These are phyloP conservation scores for Penicillium fimorum DNA, from an alignment of 495 filamentous ascomycete species.

Conservation along the genomic window DNA sequence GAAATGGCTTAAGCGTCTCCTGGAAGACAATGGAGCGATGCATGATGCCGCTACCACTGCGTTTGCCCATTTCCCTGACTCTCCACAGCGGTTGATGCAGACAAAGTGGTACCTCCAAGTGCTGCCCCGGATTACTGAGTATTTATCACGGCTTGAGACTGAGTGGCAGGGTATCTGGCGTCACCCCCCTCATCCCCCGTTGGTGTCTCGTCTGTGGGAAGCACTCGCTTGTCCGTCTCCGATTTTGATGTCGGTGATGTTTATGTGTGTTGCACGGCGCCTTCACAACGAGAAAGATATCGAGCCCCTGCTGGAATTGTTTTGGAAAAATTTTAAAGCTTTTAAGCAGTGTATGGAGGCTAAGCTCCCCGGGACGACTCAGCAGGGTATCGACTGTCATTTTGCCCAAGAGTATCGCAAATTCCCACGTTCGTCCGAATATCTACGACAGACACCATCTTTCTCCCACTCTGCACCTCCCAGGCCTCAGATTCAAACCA, in stretches of 20 bases:
- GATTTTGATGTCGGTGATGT: constrained; percentile 10
- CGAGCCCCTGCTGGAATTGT: background rate
- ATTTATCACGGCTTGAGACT: background rate
- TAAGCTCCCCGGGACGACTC: background rate
- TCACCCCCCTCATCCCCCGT: background rate
- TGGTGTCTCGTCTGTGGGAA: background rate
- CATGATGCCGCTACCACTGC: background rate
- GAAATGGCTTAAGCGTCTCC: background rate
- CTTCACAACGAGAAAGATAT: background rate
- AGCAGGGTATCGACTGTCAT: background rate
- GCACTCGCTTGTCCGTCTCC: background rate
- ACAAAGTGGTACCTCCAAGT: background rate
- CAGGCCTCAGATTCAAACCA: background rate
- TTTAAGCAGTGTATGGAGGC: background rate
- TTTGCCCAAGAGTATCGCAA: background rate
- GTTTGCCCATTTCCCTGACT: constrained; percentile 6
- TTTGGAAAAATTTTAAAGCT: background rate
- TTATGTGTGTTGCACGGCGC: constrained; percentile 2
- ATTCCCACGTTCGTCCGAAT: background rate
- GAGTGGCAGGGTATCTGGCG: background rate
- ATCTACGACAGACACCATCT: background rate
- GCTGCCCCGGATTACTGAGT: background rate
- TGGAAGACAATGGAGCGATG: constrained; percentile 17
- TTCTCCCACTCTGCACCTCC: background rate
- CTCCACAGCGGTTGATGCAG: background rate